These are phyloP conservation scores for Meredithiella fracta DNA, from an alignment of 2,329 filamentous ascomycete species.

Conservation along the genomic window DNA sequence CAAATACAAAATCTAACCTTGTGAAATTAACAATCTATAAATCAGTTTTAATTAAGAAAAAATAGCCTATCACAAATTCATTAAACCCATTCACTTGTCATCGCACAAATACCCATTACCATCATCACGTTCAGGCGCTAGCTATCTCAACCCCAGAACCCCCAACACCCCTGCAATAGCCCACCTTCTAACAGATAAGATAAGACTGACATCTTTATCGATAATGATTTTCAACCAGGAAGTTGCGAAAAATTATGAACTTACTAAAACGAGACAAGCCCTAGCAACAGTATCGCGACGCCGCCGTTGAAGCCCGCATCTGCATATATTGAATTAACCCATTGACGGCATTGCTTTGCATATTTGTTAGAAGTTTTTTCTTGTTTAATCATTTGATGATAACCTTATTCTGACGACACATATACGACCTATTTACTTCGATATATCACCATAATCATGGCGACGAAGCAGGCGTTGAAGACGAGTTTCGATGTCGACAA, in stretches of 20 bases:
- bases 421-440: too few relatives aligned
- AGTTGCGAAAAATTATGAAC: slow-evolving; percentile 12
- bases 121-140: not conserved
- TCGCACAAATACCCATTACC: too few relatives aligned
- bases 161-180: not conserved
- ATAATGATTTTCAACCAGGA: slow-evolving; percentile 15
- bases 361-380: not conserved
- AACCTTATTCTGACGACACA: too few relatives aligned
- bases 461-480: slow-evolving; percentile 48
- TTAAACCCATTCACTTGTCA: too few relatives aligned
- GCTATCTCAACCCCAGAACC: not conserved
- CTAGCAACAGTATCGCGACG: not conserved
- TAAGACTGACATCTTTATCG: slow-evolving; percentile 9
- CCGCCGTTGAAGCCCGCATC: not conserved
- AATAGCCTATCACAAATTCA: too few relatives aligned
- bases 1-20: too few relatives aligned
- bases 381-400: not conserved
- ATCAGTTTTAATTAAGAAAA: too few relatives aligned
- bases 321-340: not conserved
- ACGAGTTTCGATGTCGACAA: slow-evolving; percentile 77
- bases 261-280: not conserved
- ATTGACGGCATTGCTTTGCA: slow-evolving; percentile 10
- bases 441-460: slow-evolving; percentile 28
- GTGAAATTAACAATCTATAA: too few relatives aligned
- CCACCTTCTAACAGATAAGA: slow-evolving; percentile 6